Conservation (phyloP, 2,329 filamentous ascomycete species). For the Pyrenophora tritici-repentis region DNA sequence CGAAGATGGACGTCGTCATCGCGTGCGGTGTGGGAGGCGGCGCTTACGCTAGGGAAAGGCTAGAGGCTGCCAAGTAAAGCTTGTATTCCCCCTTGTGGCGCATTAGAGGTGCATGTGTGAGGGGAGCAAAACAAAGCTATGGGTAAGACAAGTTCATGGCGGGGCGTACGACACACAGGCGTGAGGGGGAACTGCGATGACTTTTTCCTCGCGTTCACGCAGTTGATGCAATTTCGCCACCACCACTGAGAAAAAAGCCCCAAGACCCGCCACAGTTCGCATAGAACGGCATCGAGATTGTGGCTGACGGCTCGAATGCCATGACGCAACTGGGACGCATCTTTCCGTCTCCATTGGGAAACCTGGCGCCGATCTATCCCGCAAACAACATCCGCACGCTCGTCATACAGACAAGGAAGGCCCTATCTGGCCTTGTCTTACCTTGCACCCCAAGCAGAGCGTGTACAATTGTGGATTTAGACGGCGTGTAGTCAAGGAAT, state of each 20-base stretch:
- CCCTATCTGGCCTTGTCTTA: slow-evolving; percentile 3
- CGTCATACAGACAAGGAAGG: slow-evolving; percentile 11
- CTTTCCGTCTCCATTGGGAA: slow-evolving; percentile 10
- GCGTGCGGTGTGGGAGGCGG: slow-evolving; percentile 10
- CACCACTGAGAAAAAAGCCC: background rate
- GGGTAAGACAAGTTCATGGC: background rate
- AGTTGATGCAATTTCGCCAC: background rate
- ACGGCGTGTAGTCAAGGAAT: background rate
- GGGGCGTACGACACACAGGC: background rate
- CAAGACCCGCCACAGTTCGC: slow-evolving; percentile 6
- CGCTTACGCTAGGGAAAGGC: slow-evolving; percentile 1
- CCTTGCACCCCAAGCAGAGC: background rate
- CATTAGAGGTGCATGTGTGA: background rate
- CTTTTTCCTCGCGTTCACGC: background rate
- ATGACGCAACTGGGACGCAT: slow-evolving; percentile 21
- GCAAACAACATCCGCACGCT: slow-evolving; percentile 7
- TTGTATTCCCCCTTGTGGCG: slow-evolving; percentile 10
- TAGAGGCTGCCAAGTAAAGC: slow-evolving; percentile 10
- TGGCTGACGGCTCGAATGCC: slow-evolving; percentile 12
- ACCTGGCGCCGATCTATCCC: slow-evolving; percentile 14
- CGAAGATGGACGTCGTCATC: slow-evolving; percentile 15
- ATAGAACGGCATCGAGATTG: slow-evolving; percentile 9
- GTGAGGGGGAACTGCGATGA: background rate
- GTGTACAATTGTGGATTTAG: slow-evolving; percentile 1
- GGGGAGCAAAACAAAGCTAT: background rate